Evolutionary conservation across 495 filamentous ascomycete genomes (phyloP).

Genomic region (Daldinia bambusicola): DNA sequence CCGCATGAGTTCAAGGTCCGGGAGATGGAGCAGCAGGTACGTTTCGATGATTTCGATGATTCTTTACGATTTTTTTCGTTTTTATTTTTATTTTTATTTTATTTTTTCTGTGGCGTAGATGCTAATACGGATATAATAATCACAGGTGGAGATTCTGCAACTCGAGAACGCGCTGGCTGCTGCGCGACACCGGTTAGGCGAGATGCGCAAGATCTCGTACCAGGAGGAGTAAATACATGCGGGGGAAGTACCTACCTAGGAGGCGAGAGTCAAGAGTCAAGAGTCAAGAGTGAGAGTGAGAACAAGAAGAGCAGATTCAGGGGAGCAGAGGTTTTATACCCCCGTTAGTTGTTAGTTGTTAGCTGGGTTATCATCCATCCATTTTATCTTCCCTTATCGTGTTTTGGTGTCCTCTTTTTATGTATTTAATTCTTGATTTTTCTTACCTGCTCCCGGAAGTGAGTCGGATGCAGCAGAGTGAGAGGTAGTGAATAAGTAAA

Average conservation of each 20-base stretch:
- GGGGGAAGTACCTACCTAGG: too few relatives aligned
- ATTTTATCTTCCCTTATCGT: not conserved
- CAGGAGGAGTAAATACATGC: slow-evolving; percentile 75
- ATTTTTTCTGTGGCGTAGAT: too few relatives aligned
- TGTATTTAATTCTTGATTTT: too few relatives aligned
- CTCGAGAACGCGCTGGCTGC: slow-evolving; percentile 87
- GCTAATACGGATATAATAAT: too few relatives aligned
- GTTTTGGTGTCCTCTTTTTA: not conserved
- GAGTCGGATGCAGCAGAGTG: too few relatives aligned
- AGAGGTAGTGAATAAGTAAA: too few relatives aligned
- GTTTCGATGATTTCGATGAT: slow-evolving; percentile 44
- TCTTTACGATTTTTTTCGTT: not conserved
- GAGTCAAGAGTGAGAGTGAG: not conserved
- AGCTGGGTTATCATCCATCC: not conserved
- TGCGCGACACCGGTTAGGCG: slow-evolving; percentile 85
- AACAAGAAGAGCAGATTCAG: not conserved
- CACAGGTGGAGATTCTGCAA: slow-evolving; percentile 90
- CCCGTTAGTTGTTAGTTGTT: slow-evolving; percentile 8
- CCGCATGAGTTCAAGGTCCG: slow-evolving; percentile 96
- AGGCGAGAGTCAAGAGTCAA: too few relatives aligned
- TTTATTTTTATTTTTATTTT: too few relatives aligned
- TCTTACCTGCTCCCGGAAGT: too few relatives aligned
- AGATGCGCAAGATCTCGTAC: slow-evolving; percentile 99
- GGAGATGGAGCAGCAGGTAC: slow-evolving; percentile 99
- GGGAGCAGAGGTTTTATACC: slow-evolving; percentile 17